Evolutionary conservation across 805 yeast genomes (phyloP).

Genomic region (Millerago galiae): DNA sequence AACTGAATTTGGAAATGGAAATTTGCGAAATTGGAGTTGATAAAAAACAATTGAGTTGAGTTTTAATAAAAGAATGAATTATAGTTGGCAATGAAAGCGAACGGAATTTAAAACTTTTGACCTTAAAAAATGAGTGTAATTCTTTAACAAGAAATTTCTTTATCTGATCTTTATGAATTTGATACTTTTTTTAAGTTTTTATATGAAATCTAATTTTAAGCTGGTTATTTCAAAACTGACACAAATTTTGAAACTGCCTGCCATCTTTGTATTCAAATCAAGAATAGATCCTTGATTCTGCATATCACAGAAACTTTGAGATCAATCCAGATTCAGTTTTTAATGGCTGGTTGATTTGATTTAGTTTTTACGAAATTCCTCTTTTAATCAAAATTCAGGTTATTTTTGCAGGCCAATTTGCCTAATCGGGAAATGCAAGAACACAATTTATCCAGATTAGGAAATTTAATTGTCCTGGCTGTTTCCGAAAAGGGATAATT

Average conservation of each 20-base stretch:
- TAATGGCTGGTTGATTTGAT: no score
- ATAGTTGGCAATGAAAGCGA: background rate
- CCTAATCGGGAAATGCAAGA: background rate
- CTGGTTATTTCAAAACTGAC: no score
- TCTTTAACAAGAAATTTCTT: no score
- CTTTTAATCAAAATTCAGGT: background rate
- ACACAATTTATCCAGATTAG: background rate
- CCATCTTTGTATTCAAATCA: background rate
- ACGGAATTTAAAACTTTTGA: background rate
- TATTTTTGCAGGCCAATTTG: background rate
- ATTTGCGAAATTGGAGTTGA: no score
- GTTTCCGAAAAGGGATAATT: background rate
- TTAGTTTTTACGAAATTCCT: background rate
- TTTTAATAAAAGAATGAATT: background rate
- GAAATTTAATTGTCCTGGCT: background rate
- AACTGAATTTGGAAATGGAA: conserved; percentile 4
- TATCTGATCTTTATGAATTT: no score
- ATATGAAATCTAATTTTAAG: no score
- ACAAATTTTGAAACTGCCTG: background rate
- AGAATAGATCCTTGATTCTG: no score
- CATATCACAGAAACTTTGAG: no score
- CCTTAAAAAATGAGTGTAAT: no score
- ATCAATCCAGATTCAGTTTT: background rate
- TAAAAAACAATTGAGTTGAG: no score
- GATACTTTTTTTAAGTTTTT: no score